Conservation (phyloP, 2,329 filamentous ascomycete species). For the Cordyceps militaris region DNA sequence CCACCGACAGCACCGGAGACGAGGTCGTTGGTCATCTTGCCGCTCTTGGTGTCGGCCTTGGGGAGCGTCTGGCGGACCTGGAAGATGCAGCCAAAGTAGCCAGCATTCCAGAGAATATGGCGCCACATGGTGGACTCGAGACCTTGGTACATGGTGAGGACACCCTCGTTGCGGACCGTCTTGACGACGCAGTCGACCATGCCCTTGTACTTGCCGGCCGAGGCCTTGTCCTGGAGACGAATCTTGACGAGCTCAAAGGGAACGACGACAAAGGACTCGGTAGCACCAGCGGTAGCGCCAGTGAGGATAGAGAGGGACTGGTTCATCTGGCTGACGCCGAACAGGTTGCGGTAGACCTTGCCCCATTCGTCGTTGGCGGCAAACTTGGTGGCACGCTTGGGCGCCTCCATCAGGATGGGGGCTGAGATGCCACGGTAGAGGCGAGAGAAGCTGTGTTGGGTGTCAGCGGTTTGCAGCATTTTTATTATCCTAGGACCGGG, state of each 20-base stretch:
- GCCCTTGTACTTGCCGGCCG: slow-evolving; percentile 78
- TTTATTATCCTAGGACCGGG: background rate
- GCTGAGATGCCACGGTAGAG: slow-evolving; percentile 94
- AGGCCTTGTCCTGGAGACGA: slow-evolving; percentile 89
- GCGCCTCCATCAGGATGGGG: slow-evolving; percentile 94
- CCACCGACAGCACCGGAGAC: slow-evolving; percentile 82
- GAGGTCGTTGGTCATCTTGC: slow-evolving; percentile 80
- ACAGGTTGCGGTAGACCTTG: slow-evolving; percentile 80
- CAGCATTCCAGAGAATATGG: slow-evolving; percentile 82
- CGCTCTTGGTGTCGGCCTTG: slow-evolving; percentile 68
- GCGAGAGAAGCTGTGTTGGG: slow-evolving; percentile 63
- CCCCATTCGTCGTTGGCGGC: slow-evolving; percentile 99
- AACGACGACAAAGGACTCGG: slow-evolving; percentile 93
- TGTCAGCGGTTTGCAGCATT: slow-evolving; percentile 8
- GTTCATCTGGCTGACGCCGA: slow-evolving; percentile 80
- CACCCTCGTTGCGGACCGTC: slow-evolving; percentile 76
- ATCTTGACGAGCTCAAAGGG: slow-evolving; percentile 99
- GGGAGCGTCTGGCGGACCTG: slow-evolving; percentile 85
- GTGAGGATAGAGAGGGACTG: slow-evolving; percentile 89
- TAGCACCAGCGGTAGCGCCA: slow-evolving; percentile 89
- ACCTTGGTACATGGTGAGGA: slow-evolving; percentile 89
- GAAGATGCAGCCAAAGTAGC: slow-evolving; percentile 98
- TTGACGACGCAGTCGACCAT: slow-evolving; percentile 74
- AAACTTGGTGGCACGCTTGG: slow-evolving; percentile 95
- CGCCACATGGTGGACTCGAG: slow-evolving; percentile 96